Conservation (phyloP, 2,329 filamentous ascomycete genomes). For the Acrodontium crateriforme region DNA sequence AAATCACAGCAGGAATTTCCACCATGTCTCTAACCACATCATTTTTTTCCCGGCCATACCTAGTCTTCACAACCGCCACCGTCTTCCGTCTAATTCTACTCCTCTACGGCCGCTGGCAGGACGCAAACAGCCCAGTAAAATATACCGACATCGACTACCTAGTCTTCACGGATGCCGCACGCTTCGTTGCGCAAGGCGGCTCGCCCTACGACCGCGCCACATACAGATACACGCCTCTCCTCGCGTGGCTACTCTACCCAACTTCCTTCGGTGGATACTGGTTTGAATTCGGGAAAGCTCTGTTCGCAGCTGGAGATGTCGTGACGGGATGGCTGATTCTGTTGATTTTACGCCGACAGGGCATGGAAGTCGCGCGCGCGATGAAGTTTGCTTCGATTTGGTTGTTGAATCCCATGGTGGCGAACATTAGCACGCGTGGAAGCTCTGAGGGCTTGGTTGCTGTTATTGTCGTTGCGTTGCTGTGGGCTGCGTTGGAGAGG, state of each 20-base stretch:
- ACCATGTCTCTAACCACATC: not conserved
- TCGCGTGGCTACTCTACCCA: constrained; percentile 82
- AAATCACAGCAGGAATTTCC: too few relatives aligned
- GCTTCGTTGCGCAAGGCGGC: constrained; percentile 51
- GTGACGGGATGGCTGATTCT: constrained; percentile 69
- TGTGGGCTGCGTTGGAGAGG: constrained; percentile 65
- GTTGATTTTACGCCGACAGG: constrained; percentile 38
- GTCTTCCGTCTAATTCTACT: constrained; percentile 60
- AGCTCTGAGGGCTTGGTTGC: constrained; percentile 86
- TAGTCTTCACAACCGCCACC: constrained; percentile 31
- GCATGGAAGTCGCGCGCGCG: constrained; percentile 36
- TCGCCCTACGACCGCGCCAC: constrained; percentile 84
- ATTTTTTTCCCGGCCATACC: constrained; percentile 13
- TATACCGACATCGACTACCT: constrained; percentile 99
- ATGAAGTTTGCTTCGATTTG: constrained; percentile 73
- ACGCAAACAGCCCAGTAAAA: constrained; percentile 80
- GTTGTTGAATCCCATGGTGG: constrained; percentile 96
- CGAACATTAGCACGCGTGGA: constrained; percentile 85
- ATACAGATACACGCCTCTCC: constrained; percentile 88
- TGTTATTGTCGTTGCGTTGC: constrained; percentile 64
- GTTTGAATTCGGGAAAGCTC: constrained; percentile 74
- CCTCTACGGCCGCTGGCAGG: constrained; percentile 83
- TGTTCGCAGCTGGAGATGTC: constrained; percentile 76
- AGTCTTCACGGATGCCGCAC: constrained; percentile 91
- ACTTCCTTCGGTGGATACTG: constrained; percentile 50